These are phyloP conservation scores for Yamadazyma friedrichii DNA, from an alignment of 1,139 yeast species.

Conservation along the genomic window DNA sequence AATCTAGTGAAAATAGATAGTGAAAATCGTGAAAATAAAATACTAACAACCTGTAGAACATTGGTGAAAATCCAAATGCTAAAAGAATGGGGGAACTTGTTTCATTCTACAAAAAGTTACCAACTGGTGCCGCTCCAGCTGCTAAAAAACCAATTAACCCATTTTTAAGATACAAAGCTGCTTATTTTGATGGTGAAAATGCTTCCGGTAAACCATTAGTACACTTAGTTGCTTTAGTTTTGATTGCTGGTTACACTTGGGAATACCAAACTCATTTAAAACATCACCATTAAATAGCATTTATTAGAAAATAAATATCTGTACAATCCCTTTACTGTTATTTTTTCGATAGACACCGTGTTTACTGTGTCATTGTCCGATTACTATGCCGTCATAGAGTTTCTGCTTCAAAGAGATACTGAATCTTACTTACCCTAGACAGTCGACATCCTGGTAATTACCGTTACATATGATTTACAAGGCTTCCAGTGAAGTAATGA, in stretches of 20 bases:
- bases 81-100: conserved; percentile 96
- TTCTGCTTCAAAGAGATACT: no score
- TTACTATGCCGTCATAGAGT: no score
- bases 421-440: no score
- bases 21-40: no score
- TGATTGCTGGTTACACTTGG: conserved; percentile 82
- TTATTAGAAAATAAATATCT: background rate
- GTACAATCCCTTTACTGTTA: no score
- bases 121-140: conserved; percentile 87
- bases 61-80: conserved; percentile 94
- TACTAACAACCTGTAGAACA: conserved; percentile 49
- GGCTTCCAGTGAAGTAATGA: no score
- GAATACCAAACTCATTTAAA: conserved; percentile 88
- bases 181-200: conserved; percentile 74
- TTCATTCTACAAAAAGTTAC: conserved; percentile 91
- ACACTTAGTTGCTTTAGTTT: conserved; percentile 71
- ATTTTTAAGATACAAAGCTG: conserved; percentile 74
- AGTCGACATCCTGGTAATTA: no score
- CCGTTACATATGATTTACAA: no score
- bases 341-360: no score
- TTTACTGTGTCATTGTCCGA: no score
- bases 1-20: no score
- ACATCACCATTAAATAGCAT: conserved; percentile 30
- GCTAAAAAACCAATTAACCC: conserved; percentile 68
- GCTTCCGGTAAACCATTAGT: conserved; percentile 80